phyloP scores from a whole-genome alignment of 148 eudicot species.

The Rhododendron vialii region DNA sequence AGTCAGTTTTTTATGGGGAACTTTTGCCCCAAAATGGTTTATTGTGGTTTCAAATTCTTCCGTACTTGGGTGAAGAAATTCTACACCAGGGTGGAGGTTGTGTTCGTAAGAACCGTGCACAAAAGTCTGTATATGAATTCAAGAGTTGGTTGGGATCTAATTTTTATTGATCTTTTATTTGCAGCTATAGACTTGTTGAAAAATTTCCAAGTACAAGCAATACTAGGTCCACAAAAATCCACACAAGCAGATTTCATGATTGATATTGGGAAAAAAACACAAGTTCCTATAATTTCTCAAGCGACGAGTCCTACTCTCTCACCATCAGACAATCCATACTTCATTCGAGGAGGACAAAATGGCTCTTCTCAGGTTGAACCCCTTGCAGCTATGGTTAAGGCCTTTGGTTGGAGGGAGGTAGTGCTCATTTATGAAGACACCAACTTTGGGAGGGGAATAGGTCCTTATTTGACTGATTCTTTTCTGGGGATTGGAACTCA shows the following conservation, averaged over 20 bases:
- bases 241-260: slow-evolving; percentile 50
- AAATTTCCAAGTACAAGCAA: slow-evolving; percentile 47
- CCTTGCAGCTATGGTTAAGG: slow-evolving; percentile 42
- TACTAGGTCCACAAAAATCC: slow-evolving; percentile 54
- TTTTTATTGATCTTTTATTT: not conserved
- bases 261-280: slow-evolving; percentile 37
- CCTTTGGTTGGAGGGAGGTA: slow-evolving; percentile 55
- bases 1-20: too few species aligned
- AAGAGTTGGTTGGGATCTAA: not conserved
- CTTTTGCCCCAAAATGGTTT: too few species aligned
- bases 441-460: slow-evolving; percentile 42
- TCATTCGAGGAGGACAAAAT: slow-evolving; percentile 40
- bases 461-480: slow-evolving; percentile 38
- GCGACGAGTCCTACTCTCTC: slow-evolving; percentile 58
- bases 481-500: slow-evolving; percentile 22
- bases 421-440: slow-evolving; percentile 46
- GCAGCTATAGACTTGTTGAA: slow-evolving; percentile 53
- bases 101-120: too few species aligned
- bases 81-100: too few species aligned
- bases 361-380: slow-evolving; percentile 48
- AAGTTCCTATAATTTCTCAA: slow-evolving; percentile 54
- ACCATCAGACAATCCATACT: slow-evolving; percentile 41
- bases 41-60: too few species aligned
- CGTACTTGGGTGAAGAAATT: too few species aligned
- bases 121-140: too few species aligned